Evolutionary conservation across 768 basidiomycete species (phyloP), one percentile per base, ranked within the genome.

Genomic region (Udeniomyces megalosporus): DNA sequence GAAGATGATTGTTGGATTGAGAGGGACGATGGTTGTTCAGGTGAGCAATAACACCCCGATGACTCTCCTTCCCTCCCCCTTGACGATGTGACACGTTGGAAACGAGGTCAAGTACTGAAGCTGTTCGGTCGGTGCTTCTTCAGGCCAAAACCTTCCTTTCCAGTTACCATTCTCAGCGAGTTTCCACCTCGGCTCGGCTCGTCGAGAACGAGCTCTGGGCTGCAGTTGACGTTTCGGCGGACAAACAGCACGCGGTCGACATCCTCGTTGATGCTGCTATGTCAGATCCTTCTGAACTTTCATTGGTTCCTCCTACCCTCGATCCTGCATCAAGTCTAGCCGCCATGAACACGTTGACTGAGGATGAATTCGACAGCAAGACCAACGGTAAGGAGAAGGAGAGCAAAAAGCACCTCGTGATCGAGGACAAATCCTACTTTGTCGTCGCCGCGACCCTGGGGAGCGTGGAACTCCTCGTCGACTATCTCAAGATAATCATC

Each of bases 181-280:
- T 97, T 48, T 80, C 83, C 2, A 79, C 79, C 60, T 86, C 85
- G 2, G 92, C 93, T 29, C 88, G 85, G 71, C 75, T 88, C 29
- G 93, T 99, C 8, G 91, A 97, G 72, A 90, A 96, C 67, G 95
- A 99, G 70, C 85, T 84, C 64, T 97, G 95, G 95, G 82, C 78
- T 62, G 85, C 86, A 17, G 78, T 81, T 15, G 88, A 95, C 60
- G 82, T 93, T 15, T 75, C 83, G 1, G 69, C 76, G 4, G 66
- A 75, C 4, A 74, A 87, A 29, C 93, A 97, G 73, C 80, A 78
- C 53, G 76, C 81, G n/a, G 79, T 84, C 42, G 80, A 86, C 68
- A 75, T 84, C 10, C 74, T 99, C 54, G 78, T 95, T 20, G 82
- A 85, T 66, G 81, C 84, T 28, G 92, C 93, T 6, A 82, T 95